Evolutionary conservation across 2,329 filamentous ascomycete genomes (phyloP).

Genomic region (Proliferodiscus dingleyae): DNA sequence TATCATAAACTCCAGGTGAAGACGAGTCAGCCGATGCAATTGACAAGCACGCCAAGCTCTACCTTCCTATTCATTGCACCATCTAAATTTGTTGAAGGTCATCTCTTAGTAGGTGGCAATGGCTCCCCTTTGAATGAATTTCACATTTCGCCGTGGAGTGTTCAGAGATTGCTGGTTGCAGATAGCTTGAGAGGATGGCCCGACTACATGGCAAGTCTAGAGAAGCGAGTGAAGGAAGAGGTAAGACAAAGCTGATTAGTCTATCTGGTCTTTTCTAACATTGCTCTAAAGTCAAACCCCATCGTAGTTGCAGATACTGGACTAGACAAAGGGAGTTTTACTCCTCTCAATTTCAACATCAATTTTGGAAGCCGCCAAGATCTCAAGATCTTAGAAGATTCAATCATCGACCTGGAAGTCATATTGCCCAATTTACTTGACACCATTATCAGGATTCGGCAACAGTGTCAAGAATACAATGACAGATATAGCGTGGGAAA

Average conservation of each 20-base stretch:
- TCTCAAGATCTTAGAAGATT: conserved; percentile 20
- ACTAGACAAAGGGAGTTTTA: conserved; percentile 11
- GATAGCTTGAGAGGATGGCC: conserved; percentile 16
- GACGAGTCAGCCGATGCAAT: not conserved
- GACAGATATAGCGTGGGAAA: not conserved
- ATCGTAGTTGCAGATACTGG: conserved; percentile 9
- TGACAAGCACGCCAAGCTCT: not conserved
- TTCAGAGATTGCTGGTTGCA: conserved; percentile 17
- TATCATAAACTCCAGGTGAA: conserved; percentile 27
- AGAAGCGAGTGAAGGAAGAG: conserved; percentile 10
- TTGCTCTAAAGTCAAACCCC: conserved; percentile 4
- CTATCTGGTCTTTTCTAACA: not conserved
- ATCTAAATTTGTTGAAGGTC: conserved; percentile 3
- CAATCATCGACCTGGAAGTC: conserved; percentile 18
- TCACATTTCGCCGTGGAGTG: conserved; percentile 9
- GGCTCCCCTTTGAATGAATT: not conserved
- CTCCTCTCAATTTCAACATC: conserved; percentile 15
- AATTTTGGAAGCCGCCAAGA: conserved; percentile 19
- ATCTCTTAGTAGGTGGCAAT: conserved; percentile 2
- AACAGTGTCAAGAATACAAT: conserved; percentile 1
- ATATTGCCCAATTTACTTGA: conserved; percentile 14
- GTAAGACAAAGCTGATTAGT: not conserved
- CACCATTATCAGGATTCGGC: conserved; percentile 8
- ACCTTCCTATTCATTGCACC: conserved; percentile 16
- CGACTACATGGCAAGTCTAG: conserved; percentile 19